Evolutionary conservation across 495 filamentous ascomycete species (phyloP), one percentile per base, ranked within the genome.

Genomic region (Hypoxylon rickii): DNA sequence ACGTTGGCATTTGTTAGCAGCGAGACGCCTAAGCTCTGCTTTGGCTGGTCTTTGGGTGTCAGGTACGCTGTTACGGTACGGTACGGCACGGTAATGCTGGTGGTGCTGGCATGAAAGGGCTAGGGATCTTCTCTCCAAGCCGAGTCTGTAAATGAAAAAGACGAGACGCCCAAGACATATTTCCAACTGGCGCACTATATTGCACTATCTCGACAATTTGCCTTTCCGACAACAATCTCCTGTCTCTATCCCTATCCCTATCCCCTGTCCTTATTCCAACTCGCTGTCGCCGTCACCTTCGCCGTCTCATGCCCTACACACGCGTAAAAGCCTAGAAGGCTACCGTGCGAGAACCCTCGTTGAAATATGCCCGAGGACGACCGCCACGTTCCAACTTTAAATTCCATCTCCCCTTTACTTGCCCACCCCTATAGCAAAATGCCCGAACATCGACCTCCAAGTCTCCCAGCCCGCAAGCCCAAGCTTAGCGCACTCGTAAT

Each of bases 401-500:
- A 39, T n/a, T 41, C 51, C 18, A 46, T 55, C 39, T 55, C 50
- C 24, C 60, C 60, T 55, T 46, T 64, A 11, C 49, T 64, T 21
- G 37, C 55, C 15, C 60, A 64, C 16, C 60, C 60, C 1, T 66
- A 68, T 50, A 59, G 46, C 56, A 69, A 61, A 57, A 69, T 69
- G 66, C 46, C 66, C 37, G 63, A 66, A 10, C 51, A 55, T 26
- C 52, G 53, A 18, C 26, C 44, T 4, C 16, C 52, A 39, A 55
- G 49, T 33, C 54, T 44, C 2, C 39, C 33, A 19, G 37, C 42
- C 39, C 44, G 59, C 40, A 68, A 62, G 36, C 52, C 60, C 18
- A 69, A 63, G 51, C 10, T 50, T 10, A 61, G 65, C 3, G 54
- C 57, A 53, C 33, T 76, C 11, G 58, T 79, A 33, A 52, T 67